Evolutionary conservation across 352 stramenopile genomes (phyloP).

Genomic region (Phytopythium kandeliae): DNA sequence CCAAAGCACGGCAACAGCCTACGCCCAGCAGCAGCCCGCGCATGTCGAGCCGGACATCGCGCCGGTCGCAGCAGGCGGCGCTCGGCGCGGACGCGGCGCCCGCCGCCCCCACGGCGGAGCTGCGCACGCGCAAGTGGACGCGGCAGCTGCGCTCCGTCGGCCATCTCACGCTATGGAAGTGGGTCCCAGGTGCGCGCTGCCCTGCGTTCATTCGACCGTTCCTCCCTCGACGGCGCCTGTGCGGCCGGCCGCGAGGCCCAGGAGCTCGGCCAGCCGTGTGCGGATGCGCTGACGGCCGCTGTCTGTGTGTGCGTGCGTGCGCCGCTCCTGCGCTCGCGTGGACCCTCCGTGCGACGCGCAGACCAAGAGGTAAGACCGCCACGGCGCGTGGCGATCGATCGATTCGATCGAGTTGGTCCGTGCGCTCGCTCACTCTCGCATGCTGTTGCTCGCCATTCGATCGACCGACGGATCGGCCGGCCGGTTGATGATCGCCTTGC

Average conservation of each 20-base stretch:
- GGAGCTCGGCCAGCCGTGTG: not conserved
- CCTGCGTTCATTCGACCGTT: not conserved
- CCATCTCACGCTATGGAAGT: constrained; percentile 67
- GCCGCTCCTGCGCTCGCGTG: not conserved
- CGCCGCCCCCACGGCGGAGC: constrained; percentile 48
- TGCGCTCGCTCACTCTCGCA: too few relatives aligned
- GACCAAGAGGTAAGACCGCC: constrained; percentile 41
- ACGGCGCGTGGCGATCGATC: too few relatives aligned
- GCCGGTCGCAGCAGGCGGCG: constrained; percentile 23
- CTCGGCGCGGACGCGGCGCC: constrained; percentile 26
- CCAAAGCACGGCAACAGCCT: too few relatives aligned
- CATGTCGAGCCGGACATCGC: constrained; percentile 50
- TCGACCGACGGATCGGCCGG: too few relatives aligned
- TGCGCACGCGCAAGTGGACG: constrained; percentile 70
- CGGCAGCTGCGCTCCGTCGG: constrained; percentile 66
- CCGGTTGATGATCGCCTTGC: too few relatives aligned
- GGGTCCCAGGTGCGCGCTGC: constrained; percentile 44
- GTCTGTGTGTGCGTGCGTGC: not conserved
- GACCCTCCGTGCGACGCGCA: constrained; percentile 4
- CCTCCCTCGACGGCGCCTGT: too few relatives aligned
- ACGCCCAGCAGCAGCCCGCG: not conserved
- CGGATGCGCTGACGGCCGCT: constrained; percentile 2
- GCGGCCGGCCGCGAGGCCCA: too few relatives aligned
- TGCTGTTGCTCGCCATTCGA: too few relatives aligned
- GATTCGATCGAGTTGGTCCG: too few relatives aligned